These are phyloP conservation scores for Puccinia hordei DNA, from an alignment of 1,284 basidiomycete genomes.

Conservation along the genomic window DNA sequence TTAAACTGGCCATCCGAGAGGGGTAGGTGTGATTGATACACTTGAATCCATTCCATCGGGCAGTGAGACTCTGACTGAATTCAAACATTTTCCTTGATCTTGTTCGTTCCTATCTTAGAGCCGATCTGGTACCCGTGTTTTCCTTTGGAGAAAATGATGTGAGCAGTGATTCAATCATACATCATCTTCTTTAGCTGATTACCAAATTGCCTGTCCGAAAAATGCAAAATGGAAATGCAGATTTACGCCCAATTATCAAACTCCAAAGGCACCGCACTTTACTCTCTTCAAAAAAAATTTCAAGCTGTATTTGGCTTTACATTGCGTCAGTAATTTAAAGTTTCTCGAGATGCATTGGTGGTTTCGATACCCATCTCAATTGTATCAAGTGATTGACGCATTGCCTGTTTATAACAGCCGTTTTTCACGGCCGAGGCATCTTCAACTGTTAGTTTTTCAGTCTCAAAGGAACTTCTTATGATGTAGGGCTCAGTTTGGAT, in stretches of 20 bases:
- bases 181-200: background rate
- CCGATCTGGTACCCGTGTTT: slow-evolving; percentile 89
- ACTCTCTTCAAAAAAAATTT: slow-evolving; percentile 82
- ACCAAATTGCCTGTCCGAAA: background rate
- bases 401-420: slow-evolving; percentile 10
- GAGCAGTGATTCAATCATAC: slow-evolving; percentile 58
- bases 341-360: slow-evolving; percentile 66
- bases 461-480: background rate
- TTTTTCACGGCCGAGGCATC: slow-evolving; percentile 50
- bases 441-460: slow-evolving; percentile 41
- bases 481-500: background rate
- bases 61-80: background rate
- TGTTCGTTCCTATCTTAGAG: slow-evolving; percentile 57
- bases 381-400: background rate
- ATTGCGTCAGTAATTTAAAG: slow-evolving; percentile 72
- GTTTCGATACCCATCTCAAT: background rate
- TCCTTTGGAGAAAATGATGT: slow-evolving; percentile 98
- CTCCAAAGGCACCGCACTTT: slow-evolving; percentile 84
- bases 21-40: slow-evolving; percentile 65
- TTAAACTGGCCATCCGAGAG: slow-evolving; percentile 91
- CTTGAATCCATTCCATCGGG: slow-evolving; percentile 36
- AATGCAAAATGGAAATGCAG: slow-evolving; percentile 4
- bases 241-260: slow-evolving; percentile 64
- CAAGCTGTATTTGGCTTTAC: slow-evolving; percentile 93
- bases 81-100: background rate